Percentiles rank a stretch among this genome's conserved stretches.
phyloP scores from a whole-genome alignment of 352 stramenopile species.

The Plasmopara muralis region DNA sequence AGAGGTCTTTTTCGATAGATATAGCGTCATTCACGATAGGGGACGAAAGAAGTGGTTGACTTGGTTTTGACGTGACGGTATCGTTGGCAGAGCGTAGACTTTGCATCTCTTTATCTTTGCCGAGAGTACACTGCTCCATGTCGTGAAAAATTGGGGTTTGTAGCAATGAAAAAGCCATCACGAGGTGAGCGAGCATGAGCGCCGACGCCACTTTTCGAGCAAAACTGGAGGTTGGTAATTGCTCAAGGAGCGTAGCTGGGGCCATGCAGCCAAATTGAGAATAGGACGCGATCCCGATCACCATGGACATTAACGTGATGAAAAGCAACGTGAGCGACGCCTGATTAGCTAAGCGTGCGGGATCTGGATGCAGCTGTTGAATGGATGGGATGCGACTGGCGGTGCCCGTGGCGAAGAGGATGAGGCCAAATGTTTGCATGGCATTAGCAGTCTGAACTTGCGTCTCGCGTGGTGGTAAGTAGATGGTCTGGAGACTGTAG shows the following conservation, averaged over 20 bases:
- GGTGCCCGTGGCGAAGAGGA: constrained; percentile 65
- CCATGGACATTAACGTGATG: constrained; percentile 66
- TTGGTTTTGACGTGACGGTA: constrained; percentile 4
- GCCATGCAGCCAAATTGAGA: constrained; percentile 67
- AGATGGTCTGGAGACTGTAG: constrained; percentile 36
- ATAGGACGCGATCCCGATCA: constrained; percentile 60
- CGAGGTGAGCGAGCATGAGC: constrained; percentile 55
- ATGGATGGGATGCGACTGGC: constrained; percentile 63
- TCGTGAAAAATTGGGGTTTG: constrained; percentile 61
- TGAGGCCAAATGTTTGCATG: constrained; percentile 54
- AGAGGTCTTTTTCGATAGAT: constrained; percentile 34
- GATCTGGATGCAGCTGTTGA: constrained; percentile 48
- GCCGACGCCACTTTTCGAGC: constrained; percentile 31
- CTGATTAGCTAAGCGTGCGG: constrained; percentile 41
- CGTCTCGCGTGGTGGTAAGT: constrained; percentile 42
- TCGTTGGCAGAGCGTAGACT: constrained; percentile 27
- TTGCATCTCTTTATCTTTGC: constrained; percentile 55
- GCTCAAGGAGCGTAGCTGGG: constrained; percentile 45
- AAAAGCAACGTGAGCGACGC: constrained; percentile 61
- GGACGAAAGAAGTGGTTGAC: constrained; percentile 37
- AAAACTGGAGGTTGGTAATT: constrained; percentile 30
- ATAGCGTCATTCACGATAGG: constrained; percentile 4
- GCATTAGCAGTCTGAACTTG: constrained; percentile 34
- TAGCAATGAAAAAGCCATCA: constrained; percentile 55
- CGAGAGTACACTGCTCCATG: constrained; percentile 50